phyloP scores from a whole-genome alignment of 192 early-diverging fungal genomes.

The Diversispora eburnea region DNA sequence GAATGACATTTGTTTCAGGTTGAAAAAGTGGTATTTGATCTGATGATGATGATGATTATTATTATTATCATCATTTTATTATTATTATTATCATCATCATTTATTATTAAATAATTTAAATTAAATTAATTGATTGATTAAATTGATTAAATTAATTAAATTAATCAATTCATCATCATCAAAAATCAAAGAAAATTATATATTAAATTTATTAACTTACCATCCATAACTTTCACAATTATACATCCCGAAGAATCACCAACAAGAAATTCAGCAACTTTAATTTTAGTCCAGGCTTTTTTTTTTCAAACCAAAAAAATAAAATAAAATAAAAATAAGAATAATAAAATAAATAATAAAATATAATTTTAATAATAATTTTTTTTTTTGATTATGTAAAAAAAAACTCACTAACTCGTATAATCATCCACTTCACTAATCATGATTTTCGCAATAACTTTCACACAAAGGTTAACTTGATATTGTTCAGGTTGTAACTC shows the following conservation, averaged over 20 bases:
- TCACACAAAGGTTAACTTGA: slow-evolving; percentile 26
- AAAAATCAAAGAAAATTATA: neutral
- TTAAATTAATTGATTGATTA: too few relatives aligned
- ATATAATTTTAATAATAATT: neutral
- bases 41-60: neutral
- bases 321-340: too few relatives aligned
- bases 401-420: neutral
- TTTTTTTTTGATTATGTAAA: neutral
- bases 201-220: slow-evolving; percentile 2
- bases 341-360: too few relatives aligned
- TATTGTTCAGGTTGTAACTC: slow-evolving; percentile 26
- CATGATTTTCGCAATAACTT: slow-evolving; percentile 27
- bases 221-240: slow-evolving; percentile 23
- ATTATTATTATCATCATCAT: too few relatives aligned
- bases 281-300: slow-evolving; percentile 18
- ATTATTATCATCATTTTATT: too few relatives aligned
- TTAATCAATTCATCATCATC: too few relatives aligned
- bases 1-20: neutral
- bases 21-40: slow-evolving; percentile 17
- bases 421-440: slow-evolving; percentile 16
- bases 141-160: neutral
- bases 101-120: too few relatives aligned
- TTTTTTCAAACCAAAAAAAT: neutral
- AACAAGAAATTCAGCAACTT: slow-evolving; percentile 28
- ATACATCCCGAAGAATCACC: slow-evolving; percentile 24